These are phyloP conservation scores for Colletotrichum sp. DNA, from an alignment of 2,329 filamentous ascomycete species.

Conservation along the genomic window DNA sequence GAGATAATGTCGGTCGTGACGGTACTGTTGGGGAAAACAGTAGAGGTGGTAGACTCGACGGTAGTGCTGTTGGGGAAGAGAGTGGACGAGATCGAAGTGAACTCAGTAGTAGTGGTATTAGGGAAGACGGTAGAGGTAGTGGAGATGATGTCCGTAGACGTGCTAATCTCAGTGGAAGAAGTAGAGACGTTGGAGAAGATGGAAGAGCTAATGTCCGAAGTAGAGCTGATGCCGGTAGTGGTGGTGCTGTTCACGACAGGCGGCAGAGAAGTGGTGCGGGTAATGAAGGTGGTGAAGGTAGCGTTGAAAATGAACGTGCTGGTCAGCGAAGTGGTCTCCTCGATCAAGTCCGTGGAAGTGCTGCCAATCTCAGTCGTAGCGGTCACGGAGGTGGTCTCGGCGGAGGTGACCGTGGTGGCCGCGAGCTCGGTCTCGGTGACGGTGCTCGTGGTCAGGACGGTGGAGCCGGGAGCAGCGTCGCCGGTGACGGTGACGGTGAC, in stretches of 20 bases:
- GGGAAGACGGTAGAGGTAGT: background rate
- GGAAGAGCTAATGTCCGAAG: background rate
- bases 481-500: slow-evolving; percentile 18
- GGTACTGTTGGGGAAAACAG: background rate
- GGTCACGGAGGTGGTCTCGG: background rate
- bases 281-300: slow-evolving; percentile 19
- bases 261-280: background rate
- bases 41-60: background rate
- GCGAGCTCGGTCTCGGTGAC: background rate
- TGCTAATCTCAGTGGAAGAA: background rate
- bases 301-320: slow-evolving; percentile 11
- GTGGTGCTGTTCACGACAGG: background rate
- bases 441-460: background rate
- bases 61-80: background rate
- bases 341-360: slow-evolving; percentile 14
- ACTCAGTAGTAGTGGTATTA: background rate
- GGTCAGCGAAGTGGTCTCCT: slow-evolving; percentile 13
- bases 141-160: background rate
- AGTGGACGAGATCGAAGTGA: background rate
- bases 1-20: background rate
- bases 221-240: background rate
- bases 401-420: background rate
- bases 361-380: slow-evolving; percentile 5
- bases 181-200: background rate
- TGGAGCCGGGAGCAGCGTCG: background rate